These are phyloP conservation scores for Paramecium primaurelia DNA, from an alignment of 73 alveolate species.

Conservation along the genomic window DNA sequence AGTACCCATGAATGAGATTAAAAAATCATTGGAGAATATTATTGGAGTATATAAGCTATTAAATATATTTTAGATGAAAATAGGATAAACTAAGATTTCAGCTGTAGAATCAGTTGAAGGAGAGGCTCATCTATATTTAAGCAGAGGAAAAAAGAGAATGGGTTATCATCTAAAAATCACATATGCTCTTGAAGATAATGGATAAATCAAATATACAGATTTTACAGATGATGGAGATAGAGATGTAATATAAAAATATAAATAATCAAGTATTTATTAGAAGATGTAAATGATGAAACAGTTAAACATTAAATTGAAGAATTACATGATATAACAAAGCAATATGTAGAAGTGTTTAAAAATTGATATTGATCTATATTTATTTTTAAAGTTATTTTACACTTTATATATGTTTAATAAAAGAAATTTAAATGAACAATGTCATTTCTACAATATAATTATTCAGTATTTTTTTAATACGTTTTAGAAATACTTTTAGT, in stretches of 20 bases:
- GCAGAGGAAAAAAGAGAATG: constrained; percentile 43
- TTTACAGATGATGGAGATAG: constrained; percentile 54
- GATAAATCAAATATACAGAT: constrained; percentile 32
- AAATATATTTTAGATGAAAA: neutral
- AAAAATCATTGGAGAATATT: neutral
- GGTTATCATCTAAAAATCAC: constrained; percentile 27
- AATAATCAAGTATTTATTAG: neutral
- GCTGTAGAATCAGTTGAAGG: constrained; percentile 42
- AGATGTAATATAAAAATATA: neutral
- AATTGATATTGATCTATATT: neutral
- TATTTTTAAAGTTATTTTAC: neutral
- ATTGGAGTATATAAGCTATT: neutral
- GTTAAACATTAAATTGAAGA: constrained; percentile 25
- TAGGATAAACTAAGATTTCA: neutral
- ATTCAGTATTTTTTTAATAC: neutral
- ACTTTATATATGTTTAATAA: neutral
- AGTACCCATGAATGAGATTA: neutral
- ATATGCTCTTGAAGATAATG: constrained; percentile 29
- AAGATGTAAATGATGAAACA: constrained; percentile 28
- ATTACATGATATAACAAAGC: neutral
- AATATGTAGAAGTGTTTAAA: constrained; percentile 20
- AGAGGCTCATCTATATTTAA: neutral
- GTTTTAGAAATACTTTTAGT: neutral
- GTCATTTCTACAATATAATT: neutral
- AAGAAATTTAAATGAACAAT: neutral